Conservation (phyloP, 805 yeast genomes). For the Sugiyamaella floridensis region DNA sequence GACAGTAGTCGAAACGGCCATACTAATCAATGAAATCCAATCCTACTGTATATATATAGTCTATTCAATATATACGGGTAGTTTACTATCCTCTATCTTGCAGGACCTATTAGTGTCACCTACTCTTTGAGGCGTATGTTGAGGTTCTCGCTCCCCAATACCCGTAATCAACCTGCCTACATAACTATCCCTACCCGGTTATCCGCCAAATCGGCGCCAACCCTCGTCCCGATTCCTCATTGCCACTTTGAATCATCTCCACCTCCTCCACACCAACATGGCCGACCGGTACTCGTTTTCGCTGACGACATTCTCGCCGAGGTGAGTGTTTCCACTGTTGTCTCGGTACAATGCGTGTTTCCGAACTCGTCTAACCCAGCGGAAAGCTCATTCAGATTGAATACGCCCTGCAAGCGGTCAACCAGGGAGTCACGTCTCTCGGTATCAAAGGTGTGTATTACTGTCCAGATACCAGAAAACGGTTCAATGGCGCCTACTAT, state of each 20-base stretch:
- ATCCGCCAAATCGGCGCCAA: too few relatives aligned
- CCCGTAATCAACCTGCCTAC: too few relatives aligned
- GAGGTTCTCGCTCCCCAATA: too few relatives aligned
- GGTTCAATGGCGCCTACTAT: too few relatives aligned
- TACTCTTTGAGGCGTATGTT: too few relatives aligned
- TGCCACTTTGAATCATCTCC: background rate
- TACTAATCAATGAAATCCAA: too few relatives aligned
- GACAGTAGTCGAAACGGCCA: too few relatives aligned
- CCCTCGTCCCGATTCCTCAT: background rate
- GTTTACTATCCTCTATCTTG: too few relatives aligned
- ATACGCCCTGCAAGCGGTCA: conserved; percentile 94
- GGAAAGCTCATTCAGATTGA: conserved; percentile 98
- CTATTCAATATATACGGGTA: too few relatives aligned
- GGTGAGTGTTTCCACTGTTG: conserved; percentile 40
- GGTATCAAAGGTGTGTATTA: conserved; percentile 58
- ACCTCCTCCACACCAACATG: conserved; percentile 42
- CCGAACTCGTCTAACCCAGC: conserved; percentile 34
- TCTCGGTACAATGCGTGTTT: background rate
- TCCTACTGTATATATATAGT: too few relatives aligned
- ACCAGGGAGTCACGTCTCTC: conserved; percentile 93
- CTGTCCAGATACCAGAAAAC: background rate
- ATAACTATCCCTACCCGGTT: too few relatives aligned
- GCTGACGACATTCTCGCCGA: conserved; percentile 94
- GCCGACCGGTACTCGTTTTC: conserved; percentile 98
- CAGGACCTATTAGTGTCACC: too few relatives aligned